A percentile compares a stretch with the other conserved stretches of the same genome.
Evolutionary conservation across 2,329 filamentous ascomycete species (phyloP).

Genomic region (Fusarium camptoceras): DNA sequence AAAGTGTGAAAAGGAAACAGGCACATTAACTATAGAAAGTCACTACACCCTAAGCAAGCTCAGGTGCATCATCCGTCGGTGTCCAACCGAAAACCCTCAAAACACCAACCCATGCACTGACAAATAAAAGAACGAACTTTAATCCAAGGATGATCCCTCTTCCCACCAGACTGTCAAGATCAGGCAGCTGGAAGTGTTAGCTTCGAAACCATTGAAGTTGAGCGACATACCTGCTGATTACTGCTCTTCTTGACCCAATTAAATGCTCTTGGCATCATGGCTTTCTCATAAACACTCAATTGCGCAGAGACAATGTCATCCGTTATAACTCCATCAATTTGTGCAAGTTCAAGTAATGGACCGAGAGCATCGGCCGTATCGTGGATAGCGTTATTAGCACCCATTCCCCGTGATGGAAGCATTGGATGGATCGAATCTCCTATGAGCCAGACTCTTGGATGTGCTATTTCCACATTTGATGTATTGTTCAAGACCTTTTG

Average conservation of each 20-base stretch:
- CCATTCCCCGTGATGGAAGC: neutral
- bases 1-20: too few species aligned
- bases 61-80: neutral
- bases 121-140: fast-evolving
- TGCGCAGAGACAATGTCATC: fast-evolving
- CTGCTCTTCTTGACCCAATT: neutral
- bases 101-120: neutral
- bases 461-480: fast-evolving
- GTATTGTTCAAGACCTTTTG: fast-evolving
- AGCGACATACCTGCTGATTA: neutral
- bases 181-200: neutral
- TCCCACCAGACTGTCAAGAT: neutral
- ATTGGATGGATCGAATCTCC: neutral
- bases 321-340: fast-evolving
- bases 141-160: neutral
- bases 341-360: neutral
- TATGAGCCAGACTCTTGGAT: neutral
- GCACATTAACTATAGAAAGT: neutral
- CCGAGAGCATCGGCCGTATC: neutral
- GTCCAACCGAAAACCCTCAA: neutral
- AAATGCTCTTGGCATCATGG: slow-evolving; percentile 2
- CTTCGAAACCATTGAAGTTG: fast-evolving
- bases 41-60: neutral
- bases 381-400: neutral
- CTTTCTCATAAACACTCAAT: neutral